These are phyloP conservation scores for Cordyceps cateniannulata DNA, from an alignment of 2,329 filamentous ascomycete genomes.

Conservation along the genomic window DNA sequence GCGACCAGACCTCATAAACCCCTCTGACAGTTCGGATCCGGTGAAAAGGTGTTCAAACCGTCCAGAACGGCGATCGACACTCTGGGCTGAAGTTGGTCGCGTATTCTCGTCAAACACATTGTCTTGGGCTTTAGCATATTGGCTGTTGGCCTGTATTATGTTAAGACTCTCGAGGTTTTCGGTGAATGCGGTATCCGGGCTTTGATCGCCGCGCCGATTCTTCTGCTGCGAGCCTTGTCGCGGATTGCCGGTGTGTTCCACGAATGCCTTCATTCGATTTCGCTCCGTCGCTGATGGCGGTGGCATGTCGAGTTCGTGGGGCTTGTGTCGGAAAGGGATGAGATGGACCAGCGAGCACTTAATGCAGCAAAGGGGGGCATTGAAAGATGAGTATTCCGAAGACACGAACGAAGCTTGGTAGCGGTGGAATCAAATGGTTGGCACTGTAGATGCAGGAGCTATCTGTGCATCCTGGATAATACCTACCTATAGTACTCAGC, in stretches of 20 bases:
- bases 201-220: background rate
- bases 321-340: background rate
- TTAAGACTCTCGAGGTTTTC: slow-evolving; percentile 7
- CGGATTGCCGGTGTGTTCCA: background rate
- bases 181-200: slow-evolving; percentile 5
- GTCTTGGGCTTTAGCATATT: background rate
- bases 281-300: background rate
- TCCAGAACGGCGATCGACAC: background rate
- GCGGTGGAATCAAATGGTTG: too few species aligned
- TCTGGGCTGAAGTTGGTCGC: slow-evolving; percentile 3
- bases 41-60: slow-evolving; percentile 22
- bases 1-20: slow-evolving; percentile 33
- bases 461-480: background rate
- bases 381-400: background rate
- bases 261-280: slow-evolving; percentile 10
- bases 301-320: background rate
- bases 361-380: background rate
- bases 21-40: slow-evolving; percentile 33
- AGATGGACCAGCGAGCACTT: background rate
- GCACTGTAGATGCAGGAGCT: background rate
- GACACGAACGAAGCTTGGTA: background rate
- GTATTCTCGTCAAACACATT: background rate
- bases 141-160: background rate
- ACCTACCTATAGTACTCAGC: too few species aligned
- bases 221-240: background rate